Conservation (phyloP, 345 rosid species). For the Salix brachista region DNA sequence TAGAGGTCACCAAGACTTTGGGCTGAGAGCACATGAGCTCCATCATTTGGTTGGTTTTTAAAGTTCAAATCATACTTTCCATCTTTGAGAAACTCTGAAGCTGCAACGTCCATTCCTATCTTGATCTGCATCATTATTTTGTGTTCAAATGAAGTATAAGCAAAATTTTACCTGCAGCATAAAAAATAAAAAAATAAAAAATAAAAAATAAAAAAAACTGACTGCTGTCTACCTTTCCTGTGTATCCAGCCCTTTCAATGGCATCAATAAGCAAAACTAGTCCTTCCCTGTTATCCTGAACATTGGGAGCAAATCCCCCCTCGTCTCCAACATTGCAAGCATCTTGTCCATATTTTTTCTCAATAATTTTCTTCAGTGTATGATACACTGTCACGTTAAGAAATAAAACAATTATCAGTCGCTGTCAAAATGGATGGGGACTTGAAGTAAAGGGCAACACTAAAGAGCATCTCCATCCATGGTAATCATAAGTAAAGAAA, state of each 20-base stretch:
- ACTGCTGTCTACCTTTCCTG: slow-evolving; percentile 58
- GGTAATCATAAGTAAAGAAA: neutral
- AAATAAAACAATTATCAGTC: neutral
- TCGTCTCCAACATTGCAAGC: slow-evolving; percentile 99
- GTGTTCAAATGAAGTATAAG: neutral
- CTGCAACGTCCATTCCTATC: slow-evolving; percentile 99
- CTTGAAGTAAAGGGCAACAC: neutral
- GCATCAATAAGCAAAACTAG: slow-evolving; percentile 89
- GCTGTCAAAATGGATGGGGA: neutral
- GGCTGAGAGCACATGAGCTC: slow-evolving; percentile 73
- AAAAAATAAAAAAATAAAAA: neutral
- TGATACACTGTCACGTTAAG: slow-evolving; percentile 64
- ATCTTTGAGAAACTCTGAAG: slow-evolving; percentile 89
- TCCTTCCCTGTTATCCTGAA: slow-evolving; percentile 97
- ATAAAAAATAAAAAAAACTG: neutral
- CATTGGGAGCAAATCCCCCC: slow-evolving; percentile 98
- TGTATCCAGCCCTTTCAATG: slow-evolving; percentile 94
- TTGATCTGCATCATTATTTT: slow-evolving; percentile 60
- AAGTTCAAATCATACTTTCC: slow-evolving; percentile 87
- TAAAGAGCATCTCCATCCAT: neutral
- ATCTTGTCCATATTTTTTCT: slow-evolving; percentile 89
- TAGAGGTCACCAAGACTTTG: slow-evolving; percentile 77
- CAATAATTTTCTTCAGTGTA: slow-evolving; percentile 76
- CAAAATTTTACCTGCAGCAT: neutral
- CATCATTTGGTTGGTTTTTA: slow-evolving; percentile 93